A percentile compares a stretch with the other conserved stretches of the same genome.
These are phyloP conservation scores for Volvariella surrecta DNA, from an alignment of 1,284 basidiomycete genomes.

Conservation along the genomic window DNA sequence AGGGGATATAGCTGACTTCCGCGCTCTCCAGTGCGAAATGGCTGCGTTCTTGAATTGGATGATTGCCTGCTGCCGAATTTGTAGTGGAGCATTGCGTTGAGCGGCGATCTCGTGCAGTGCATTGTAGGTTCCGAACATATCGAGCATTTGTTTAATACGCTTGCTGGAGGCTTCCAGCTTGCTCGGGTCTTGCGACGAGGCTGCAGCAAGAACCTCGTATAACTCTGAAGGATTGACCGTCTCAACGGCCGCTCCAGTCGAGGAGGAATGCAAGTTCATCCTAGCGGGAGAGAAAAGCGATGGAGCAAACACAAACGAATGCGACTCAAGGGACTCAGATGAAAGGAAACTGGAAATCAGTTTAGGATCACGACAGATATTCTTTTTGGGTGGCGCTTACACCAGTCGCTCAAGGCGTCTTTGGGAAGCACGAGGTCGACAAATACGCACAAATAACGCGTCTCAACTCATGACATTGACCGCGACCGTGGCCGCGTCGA, in stretches of 20 bases:
- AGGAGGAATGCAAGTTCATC: slow-evolving; percentile 12
- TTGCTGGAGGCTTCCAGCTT: slow-evolving; percentile 49
- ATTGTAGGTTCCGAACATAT: slow-evolving; percentile 60
- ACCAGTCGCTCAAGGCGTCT: background rate
- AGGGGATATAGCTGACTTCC: slow-evolving; percentile 41
- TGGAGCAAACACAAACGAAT: too few relatives aligned
- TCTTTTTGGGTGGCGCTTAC: background rate
- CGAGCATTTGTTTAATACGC: slow-evolving; percentile 57
- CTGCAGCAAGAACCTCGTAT: slow-evolving; percentile 51
- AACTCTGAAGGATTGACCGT: slow-evolving; percentile 51
- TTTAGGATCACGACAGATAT: background rate
- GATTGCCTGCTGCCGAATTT: slow-evolving; percentile 67
- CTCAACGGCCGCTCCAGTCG: slow-evolving; percentile 25
- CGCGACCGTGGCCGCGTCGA: slow-evolving; percentile 3
- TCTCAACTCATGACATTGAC: slow-evolving; percentile 21
- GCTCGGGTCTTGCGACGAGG: slow-evolving; percentile 62
- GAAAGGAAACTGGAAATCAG: slow-evolving; percentile 7
- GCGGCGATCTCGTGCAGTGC: slow-evolving; percentile 66
- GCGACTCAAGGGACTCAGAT: slow-evolving; percentile 6
- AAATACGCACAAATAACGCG: slow-evolving; percentile 25
- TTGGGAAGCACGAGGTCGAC: background rate
- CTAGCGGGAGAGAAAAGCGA: background rate
- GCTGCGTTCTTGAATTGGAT: slow-evolving; percentile 78
- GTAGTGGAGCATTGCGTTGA: slow-evolving; percentile 44
- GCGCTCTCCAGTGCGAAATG: slow-evolving; percentile 57